Conservation (phyloP, 305 asterid genomes). For the Fraxinus xanthoxyloides region DNA sequence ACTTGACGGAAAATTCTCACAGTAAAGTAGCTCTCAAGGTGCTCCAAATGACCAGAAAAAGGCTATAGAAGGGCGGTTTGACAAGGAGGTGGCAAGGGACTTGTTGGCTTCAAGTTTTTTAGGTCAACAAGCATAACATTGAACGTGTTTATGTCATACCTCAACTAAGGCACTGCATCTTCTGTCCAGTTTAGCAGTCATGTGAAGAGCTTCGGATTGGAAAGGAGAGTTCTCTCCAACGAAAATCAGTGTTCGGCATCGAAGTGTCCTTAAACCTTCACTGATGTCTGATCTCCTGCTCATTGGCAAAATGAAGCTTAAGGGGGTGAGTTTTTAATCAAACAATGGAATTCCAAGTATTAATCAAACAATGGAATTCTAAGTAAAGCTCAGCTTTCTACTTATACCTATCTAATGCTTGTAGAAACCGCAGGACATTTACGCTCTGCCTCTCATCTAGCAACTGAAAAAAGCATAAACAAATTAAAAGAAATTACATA, state of each 20-base stretch:
- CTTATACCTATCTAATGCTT: slow-evolving; percentile 63
- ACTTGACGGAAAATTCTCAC: neutral
- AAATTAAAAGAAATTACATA: slow-evolving; percentile 6
- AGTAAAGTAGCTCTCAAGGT: neutral
- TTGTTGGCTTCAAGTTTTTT: neutral
- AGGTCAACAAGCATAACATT: neutral
- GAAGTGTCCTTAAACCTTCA: slow-evolving; percentile 58
- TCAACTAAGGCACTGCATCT: slow-evolving; percentile 84
- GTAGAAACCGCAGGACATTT: slow-evolving; percentile 70
- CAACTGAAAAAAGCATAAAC: slow-evolving; percentile 39
- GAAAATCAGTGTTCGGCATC: slow-evolving; percentile 75
- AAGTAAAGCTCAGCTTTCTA: slow-evolving; percentile 3
- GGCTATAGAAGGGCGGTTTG: neutral
- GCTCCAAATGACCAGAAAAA: neutral
- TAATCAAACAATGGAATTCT: neutral
- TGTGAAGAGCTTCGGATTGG: slow-evolving; percentile 66
- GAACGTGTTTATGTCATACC: slow-evolving; percentile 37
- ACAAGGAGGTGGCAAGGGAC: neutral
- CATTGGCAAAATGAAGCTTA: slow-evolving; percentile 21
- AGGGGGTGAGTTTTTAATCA: slow-evolving; percentile 16
- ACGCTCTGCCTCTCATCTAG: slow-evolving; percentile 81
- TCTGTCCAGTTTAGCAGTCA: slow-evolving; percentile 68
- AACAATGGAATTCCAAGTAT: neutral
- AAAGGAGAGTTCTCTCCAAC: slow-evolving; percentile 83
- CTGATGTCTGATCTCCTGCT: slow-evolving; percentile 76